These are phyloP conservation scores for Alternaria hordeiaustralica DNA, from an alignment of 2,329 filamentous ascomycete species.

Conservation along the genomic window DNA sequence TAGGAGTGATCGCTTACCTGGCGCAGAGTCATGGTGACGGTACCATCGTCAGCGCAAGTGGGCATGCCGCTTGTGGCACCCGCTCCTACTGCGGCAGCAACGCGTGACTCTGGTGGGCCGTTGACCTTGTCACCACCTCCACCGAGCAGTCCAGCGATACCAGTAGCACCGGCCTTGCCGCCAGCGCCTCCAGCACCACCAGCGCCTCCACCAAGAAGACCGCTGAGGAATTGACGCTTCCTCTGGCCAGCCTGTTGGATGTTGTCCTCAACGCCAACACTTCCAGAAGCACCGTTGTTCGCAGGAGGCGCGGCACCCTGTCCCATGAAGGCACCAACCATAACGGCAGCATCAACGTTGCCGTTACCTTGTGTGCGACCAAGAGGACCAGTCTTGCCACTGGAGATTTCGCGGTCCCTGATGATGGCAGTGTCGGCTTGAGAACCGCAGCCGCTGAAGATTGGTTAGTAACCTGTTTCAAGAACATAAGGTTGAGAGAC, in stretches of 20 bases:
- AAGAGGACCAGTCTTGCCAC: conserved; percentile 62
- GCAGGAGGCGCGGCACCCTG: conserved; percentile 34
- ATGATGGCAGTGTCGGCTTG: conserved; percentile 74
- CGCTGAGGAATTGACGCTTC: conserved; percentile 44
- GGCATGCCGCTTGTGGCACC: conserved; percentile 64
- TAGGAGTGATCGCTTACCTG: conserved; percentile 48
- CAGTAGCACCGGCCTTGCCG: conserved; percentile 33
- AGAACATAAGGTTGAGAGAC: not conserved
- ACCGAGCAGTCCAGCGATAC: conserved; percentile 39
- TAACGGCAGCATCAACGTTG: conserved; percentile 63
- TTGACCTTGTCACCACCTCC: conserved; percentile 56
- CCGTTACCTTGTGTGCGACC: conserved; percentile 69
- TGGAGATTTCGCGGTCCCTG: conserved; percentile 64
- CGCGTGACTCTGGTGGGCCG: conserved; percentile 59
- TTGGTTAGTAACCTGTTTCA: conserved; percentile 18
- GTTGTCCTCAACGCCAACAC: conserved; percentile 44
- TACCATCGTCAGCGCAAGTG: conserved; percentile 66
- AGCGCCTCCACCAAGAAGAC: conserved; percentile 42
- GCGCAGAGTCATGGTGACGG: conserved; percentile 68
- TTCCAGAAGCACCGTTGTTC: conserved; percentile 39
- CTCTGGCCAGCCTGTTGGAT: conserved; percentile 21
- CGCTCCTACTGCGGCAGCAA: conserved; percentile 61
- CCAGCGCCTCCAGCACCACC: conserved; percentile 31
- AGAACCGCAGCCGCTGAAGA: conserved; percentile 60
- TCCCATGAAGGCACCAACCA: conserved; percentile 68